Evolutionary conservation across 331 rosid species (phyloP).

Genomic region (Phaseolus coccineus): DNA sequence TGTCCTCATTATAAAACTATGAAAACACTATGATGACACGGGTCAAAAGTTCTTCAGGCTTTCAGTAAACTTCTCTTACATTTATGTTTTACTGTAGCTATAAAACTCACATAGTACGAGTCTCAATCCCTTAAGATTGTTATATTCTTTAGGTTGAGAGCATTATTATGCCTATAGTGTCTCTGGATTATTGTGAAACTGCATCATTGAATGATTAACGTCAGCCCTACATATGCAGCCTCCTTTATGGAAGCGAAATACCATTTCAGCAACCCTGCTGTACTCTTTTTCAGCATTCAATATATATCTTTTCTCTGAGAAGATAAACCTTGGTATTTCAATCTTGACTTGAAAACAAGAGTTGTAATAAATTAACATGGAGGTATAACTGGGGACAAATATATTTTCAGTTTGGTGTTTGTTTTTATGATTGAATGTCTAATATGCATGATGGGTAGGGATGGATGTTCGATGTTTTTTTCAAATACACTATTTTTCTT

Average conservation of each 20-base stretch:
- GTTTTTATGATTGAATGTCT: background rate
- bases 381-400: background rate
- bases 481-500: background rate
- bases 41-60: background rate
- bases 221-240: too few species aligned
- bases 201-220: too few species aligned
- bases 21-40: background rate
- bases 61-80: slow-evolving; percentile 12
- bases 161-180: too few species aligned
- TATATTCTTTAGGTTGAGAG: background rate
- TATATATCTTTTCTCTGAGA: background rate
- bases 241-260: too few species aligned
- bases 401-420: background rate
- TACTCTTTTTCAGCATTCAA: too few species aligned
- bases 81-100: background rate
- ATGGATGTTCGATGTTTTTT: background rate
- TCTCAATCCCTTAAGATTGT: background rate
- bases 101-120: background rate
- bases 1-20: background rate
- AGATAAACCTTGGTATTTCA: background rate
- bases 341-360: background rate
- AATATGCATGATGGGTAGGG: background rate
- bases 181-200: too few species aligned
- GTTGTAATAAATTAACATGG: background rate
- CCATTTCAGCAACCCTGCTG: too few species aligned